Conservation (phyloP, 257 asterid genomes). For the Buddleja alternifolia region DNA sequence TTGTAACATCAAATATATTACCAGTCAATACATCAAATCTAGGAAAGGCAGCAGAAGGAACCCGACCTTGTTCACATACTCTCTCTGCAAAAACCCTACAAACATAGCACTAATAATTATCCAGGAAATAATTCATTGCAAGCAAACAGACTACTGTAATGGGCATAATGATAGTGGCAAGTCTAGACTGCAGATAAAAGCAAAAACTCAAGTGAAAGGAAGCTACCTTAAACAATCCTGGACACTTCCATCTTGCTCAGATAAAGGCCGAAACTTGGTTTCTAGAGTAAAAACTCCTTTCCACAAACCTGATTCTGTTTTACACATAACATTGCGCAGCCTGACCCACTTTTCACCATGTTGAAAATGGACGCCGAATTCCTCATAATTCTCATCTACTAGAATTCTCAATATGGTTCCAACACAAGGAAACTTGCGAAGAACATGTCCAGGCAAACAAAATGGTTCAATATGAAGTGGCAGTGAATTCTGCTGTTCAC, state of each 20-base stretch:
- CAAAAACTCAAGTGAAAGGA: background rate
- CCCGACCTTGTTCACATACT: constrained; percentile 9
- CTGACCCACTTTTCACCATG: constrained; percentile 28
- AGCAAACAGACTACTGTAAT: background rate
- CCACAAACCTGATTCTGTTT: constrained; percentile 29
- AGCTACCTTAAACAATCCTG: constrained; percentile 5
- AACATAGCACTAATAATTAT: constrained; percentile 8
- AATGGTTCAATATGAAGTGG: constrained; percentile 11
- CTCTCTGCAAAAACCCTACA: background rate
- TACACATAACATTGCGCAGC: constrained; percentile 27
- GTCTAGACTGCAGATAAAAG: background rate
- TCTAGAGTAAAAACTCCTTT: constrained; percentile 21
- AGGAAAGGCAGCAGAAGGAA: constrained; percentile 4
- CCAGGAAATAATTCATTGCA: background rate
- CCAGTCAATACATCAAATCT: constrained; percentile 8
- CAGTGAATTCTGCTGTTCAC: background rate
- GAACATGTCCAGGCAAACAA: constrained; percentile 1
- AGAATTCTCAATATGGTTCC: constrained; percentile 14
- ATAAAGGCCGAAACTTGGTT: constrained; percentile 25
- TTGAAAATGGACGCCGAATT: constrained; percentile 24
- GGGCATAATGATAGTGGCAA: background rate
- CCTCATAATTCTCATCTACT: constrained; percentile 24
- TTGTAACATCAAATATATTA: background rate
- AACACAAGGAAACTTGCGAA: constrained; percentile 10
- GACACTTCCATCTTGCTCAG: constrained; percentile 12